phyloP scores from a whole-genome alignment of 306 rosid species.

The Casuarina equisetifolia region DNA sequence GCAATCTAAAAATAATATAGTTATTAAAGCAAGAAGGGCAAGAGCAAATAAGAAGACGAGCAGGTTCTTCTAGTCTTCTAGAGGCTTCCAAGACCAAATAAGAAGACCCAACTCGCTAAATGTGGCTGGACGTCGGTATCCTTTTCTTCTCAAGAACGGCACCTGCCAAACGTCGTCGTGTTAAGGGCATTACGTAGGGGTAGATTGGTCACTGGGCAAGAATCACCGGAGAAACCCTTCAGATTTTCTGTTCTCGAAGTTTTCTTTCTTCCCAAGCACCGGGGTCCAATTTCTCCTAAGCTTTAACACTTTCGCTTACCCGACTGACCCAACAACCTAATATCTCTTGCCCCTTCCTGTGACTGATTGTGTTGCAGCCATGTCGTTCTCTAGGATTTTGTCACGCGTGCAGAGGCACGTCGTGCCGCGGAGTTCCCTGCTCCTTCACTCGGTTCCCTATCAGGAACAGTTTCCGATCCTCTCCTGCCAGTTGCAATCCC shows the following conservation, averaged over 20 bases:
- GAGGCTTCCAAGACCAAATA: neutral
- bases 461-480: slow-evolving; percentile 38
- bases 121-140: neutral
- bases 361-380: slow-evolving; percentile 34
- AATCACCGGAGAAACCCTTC: neutral
- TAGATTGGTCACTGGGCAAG: slow-evolving; percentile 3
- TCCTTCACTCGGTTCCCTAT: slow-evolving; percentile 48
- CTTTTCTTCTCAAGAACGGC: neutral
- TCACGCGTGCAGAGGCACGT: slow-evolving; percentile 45
- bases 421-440: slow-evolving; percentile 40
- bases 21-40: too few species aligned
- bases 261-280: slow-evolving; percentile 26
- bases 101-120: neutral
- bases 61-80: neutral
- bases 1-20: too few species aligned
- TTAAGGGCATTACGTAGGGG: neutral
- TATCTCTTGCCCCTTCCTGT: neutral
- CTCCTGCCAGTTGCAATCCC: slow-evolving; percentile 47
- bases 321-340: neutral
- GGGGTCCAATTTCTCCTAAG: neutral
- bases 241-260: neutral
- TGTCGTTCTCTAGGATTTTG: slow-evolving; percentile 59
- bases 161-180: neutral
- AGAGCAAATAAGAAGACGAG: too few species aligned
- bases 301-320: neutral